Base-by-base conservation (phyloP, 192 early-diverging fungal genomes). In the Backusella luteola region DNA sequence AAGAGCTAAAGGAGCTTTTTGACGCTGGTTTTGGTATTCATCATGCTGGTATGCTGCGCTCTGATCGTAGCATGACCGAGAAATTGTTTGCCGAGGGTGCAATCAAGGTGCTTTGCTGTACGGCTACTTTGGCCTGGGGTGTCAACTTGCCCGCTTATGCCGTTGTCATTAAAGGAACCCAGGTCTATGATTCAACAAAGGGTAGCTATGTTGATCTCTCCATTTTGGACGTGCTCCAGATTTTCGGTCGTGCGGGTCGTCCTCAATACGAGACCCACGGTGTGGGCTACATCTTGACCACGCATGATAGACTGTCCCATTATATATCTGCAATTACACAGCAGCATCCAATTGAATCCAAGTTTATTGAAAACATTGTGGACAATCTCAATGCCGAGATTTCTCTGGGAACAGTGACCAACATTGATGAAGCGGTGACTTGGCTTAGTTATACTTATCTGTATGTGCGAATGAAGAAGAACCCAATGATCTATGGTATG, bases 321-420 rank as follows among this genome's bases (percentile, higher is more conserved):
- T 99, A 99, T 77, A 90, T 99, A 9, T 92, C 94, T 17, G 90
- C 93, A 4, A 95, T 99, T 84, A 98, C 96, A 4, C 93, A 96
- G 83, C 96, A 99, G 84, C 92, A 95, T 74, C 97, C 98, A 8
- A 99, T 99, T 73, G 98, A 99, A 86, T 96, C 95, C 3, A 87
- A 84, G 68, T 99, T 99, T 78, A 92, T 93, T 14, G 83, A 88
- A 34, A 89, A 93, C 34, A 86, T 99, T 79, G 88, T 92, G 17
- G 96, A 99, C 78, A 98, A 98, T 81, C 87, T 99, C 63, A 99
- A 99, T 80, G 98, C 98, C 39, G 98, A 99, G 77, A 92, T 99
- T 53, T 91, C 94, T 0, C 82, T 99, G 7, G 98, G 98, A 32
- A 98, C 97, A 0, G 96, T 99, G 1, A 97, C 96, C 36, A 98